Base-by-base conservation (phyloP, 1,284 basidiomycete genomes). In the Porphyrellus sp. region DNA sequence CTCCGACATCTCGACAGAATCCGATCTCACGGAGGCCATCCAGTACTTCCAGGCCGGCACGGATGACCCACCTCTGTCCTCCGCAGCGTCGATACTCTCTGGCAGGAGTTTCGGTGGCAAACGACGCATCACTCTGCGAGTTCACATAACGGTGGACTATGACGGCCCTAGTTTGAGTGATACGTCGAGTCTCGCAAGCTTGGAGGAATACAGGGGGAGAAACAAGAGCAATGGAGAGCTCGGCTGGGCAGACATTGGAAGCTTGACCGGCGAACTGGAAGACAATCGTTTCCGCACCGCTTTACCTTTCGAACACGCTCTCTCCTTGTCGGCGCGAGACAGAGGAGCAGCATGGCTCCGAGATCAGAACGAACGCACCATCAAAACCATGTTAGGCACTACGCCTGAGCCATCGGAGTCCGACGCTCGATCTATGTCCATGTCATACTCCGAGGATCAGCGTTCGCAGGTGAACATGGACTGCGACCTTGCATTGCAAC, bases 141-240 rank as follows among this genome's bases (percentile, higher is more conserved):
- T 95, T 39, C 78, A 85, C 41, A 85, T 96, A 28, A 75, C 78
- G 5, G 83, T 93, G 53, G 91, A 93, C 58, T 93, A 92, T 62
- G 93, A 95, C 64, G 91, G 91, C 0, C 91, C 89, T n/a, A 91
- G 86, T 67, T 75, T 95, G 52, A 93, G 89, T 15, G 93, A 95
- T 62, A 90, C 91, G 1, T 85, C 82, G 8, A 93, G 90, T 12
- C 74, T 93, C 13, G 80, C 80, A 38, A 90, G 87, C 61, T 63
- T 85, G 59, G 89, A 90, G 23, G 89, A 90, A 56, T 87, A 84
- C 70, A 76, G 71, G 60, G 75, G 74, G 44, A 72, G 77, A 49
- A 86, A 83, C 59, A 76, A 73, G 49, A 87, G 83, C 37, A 76
- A 74, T 37, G 85, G 81, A 37, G 78, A 80, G 44, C 71, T 74